Base-by-base conservation (phyloP, 116 monocot species). In the Dioscorea cayenensis region DNA sequence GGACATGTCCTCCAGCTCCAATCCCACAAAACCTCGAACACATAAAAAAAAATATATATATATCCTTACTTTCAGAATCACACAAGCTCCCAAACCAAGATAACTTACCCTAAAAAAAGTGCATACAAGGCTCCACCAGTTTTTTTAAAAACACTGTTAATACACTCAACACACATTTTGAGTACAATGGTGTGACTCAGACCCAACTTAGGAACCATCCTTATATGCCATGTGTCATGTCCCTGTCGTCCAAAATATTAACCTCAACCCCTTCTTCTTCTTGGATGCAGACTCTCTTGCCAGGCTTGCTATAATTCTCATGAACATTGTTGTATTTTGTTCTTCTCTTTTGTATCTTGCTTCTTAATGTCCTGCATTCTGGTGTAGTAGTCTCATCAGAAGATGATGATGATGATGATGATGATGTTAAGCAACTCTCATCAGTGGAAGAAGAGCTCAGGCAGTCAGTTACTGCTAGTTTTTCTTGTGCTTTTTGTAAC, bases 401-500 rank as follows among this genome's bases (percentile, higher is more conserved):
- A 20, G 67, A 25, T 25, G 25, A 25, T 25, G 25, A 25, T 25
- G 25, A 25, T 25, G 25, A 25, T 25, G 25, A 25, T 25, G 55
- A 63, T 13, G 79, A 81, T 27, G 92, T 92, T 60, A 92, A 66
- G 83, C 88, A 88, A 58, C 92, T 92, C 6, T 87, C 85, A 2
- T 78, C 72, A 32, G 32, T 32, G 2, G 32, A 32, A 32, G 79
- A 66, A 5, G 70, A 70, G 66, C 60, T 65, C 38, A 52, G 61
- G 77, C 58, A 76, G 23, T 80, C 73, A 16, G 63, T 76, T 14
- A 80, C 73, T 14, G 82, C 75, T 0, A 89, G 82, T 49, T 81
- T 86, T 55, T 92, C 89, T 22, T 92, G 76, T 23, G 92, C 89
- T 75, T 83, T 89, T 67, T 22, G 84, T 49, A 92, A 48, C 43